A percentile compares a stretch with the other conserved stretches of the same genome.
These are phyloP conservation scores for Talaromyces liani DNA, from an alignment of 495 filamentous ascomycete species.

Conservation along the genomic window DNA sequence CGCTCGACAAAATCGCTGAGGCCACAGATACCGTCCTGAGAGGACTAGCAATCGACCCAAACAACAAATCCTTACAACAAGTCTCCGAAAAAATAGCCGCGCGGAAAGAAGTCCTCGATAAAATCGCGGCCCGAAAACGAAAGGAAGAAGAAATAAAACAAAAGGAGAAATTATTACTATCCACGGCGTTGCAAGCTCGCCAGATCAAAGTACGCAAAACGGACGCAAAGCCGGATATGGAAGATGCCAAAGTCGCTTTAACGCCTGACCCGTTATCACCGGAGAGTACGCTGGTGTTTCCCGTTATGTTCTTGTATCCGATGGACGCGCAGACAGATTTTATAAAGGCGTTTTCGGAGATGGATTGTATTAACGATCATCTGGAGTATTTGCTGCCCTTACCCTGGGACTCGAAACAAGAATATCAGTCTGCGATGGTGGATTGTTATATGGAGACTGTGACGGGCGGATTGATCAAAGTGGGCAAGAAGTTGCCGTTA, in stretches of 20 bases:
- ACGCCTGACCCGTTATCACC: slow-evolving; percentile 67
- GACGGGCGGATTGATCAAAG: slow-evolving; percentile 74
- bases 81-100: slow-evolving; percentile 45
- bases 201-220: slow-evolving; percentile 60
- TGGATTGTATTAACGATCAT: slow-evolving; percentile 59
- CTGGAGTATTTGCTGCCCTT: slow-evolving; percentile 71
- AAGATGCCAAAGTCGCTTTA: slow-evolving; percentile 63
- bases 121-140: slow-evolving; percentile 38
- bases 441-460: slow-evolving; percentile 86
- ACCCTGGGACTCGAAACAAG: slow-evolving; percentile 72
- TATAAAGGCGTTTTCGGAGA: slow-evolving; percentile 76
- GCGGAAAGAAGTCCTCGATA: slow-evolving; percentile 37
- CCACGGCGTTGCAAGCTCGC: slow-evolving; percentile 66
- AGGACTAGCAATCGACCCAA: slow-evolving; percentile 61
- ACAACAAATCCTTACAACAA: slow-evolving; percentile 49
- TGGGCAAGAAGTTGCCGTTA: slow-evolving; percentile 75
- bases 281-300: slow-evolving; percentile 62
- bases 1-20: slow-evolving; percentile 63
- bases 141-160: slow-evolving; percentile 44
- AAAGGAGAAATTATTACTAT: slow-evolving; percentile 52
- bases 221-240: slow-evolving; percentile 70
- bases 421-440: slow-evolving; percentile 58
- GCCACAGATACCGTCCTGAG: slow-evolving; percentile 66
- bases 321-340: slow-evolving; percentile 75
- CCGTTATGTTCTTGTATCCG: slow-evolving; percentile 78